Base-by-base conservation (phyloP, 768 basidiomycete genomes). In the Floccularia luteovirens region DNA sequence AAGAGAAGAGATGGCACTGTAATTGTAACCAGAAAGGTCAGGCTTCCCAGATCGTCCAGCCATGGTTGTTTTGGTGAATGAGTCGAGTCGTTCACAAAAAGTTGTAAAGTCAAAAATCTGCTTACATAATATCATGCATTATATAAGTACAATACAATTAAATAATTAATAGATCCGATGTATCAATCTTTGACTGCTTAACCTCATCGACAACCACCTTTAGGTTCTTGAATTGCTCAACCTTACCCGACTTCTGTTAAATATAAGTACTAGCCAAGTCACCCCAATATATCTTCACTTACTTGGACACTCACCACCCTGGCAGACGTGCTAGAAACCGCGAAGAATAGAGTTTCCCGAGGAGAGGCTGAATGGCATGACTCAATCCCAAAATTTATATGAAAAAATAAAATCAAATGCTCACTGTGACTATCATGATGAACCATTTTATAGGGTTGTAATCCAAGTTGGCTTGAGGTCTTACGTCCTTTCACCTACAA, bases 21-120 rank as follows among this genome's bases (percentile, higher is more conserved):
- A 97, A 69, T 96, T 96, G 77, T 92, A 97, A 31, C 79, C 81
- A 46, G 89, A 90, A 52, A 88, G 63, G 61, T 94, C 90, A 38
- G 77, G 82, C 66, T 83, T 87, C 55, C 59, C 64, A 31, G 56
- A 27, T 50, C 54, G 55, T 28, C 59, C 59, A 48, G 62, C 55
- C 62, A 63, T 63, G 25, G 31, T 50, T 30, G 50, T 43, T 10
- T 38, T 41, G 19, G 31, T 34, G n/a, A n/a, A n/a, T n/a, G n/a
- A n/a, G n/a, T n/a, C n/a, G n/a, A n/a, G n/a, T n/a, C n/a, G n/a
- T n/a, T n/a, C n/a, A n/a, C n/a, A n/a, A n/a, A n/a, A n/a, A n/a
- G n/a, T n/a, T n/a, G n/a, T n/a, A n/a, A n/a, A n/a, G n/a, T n/a
- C n/a, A n/a, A n/a, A n/a, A n/a, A n/a, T n/a, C n/a, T n/a, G n/a